Evolutionary conservation across 108 stramenopile species (phyloP), one percentile per base, ranked within the genome.

Genomic region (Aureococcus anophagefferens): DNA sequence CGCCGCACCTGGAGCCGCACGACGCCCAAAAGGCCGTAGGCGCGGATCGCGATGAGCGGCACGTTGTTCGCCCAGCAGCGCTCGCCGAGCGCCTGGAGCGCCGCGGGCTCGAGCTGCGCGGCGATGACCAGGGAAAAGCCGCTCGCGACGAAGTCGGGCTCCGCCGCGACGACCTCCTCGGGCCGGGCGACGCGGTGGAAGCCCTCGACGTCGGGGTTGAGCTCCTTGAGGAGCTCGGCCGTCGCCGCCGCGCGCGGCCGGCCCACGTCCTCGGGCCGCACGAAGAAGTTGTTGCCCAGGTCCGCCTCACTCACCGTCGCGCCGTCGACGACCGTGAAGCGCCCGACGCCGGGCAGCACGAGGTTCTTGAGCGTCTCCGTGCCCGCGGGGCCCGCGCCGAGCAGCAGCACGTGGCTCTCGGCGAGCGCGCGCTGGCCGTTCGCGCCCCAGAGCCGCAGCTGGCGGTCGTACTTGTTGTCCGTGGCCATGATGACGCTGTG

Each of bases 311-410:
- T 37, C 46, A 84, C 75, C 21, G 70, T 69, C 68, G 68, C 86
- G 32, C 85, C 93, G 78, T 98, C 99, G 25, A 99, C 70, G 36
- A 97, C 79, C 66, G 86, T 79, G 77, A 98, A 90, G 36, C 79
- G 76, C 17, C 96, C 97, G n/a, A 98, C 81, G 35, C 99, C 99
- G 25, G 99, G 99, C 63, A 99, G 69, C 15, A 97, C 96, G 9
- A 99, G 82, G 83, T 99, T 99, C 77, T 99, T 99, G 62, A 98
- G 83, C 0, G 94, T 92, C 83, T 99, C 97, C 13, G 96, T 95
- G 21, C 96, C 97, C 25, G 90, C 89, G 18, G 93, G 85, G 4
- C 94, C 87, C 5, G 93, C 86, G n/a, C 85, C 83, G 17, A 90
- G 63, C 62, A 91, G 78, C 34, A 93, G 73, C 29, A 92, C 83